Evolutionary conservation across 2,329 filamentous ascomycete species (phyloP).

Genomic region (Colletotrichum eleusines): DNA sequence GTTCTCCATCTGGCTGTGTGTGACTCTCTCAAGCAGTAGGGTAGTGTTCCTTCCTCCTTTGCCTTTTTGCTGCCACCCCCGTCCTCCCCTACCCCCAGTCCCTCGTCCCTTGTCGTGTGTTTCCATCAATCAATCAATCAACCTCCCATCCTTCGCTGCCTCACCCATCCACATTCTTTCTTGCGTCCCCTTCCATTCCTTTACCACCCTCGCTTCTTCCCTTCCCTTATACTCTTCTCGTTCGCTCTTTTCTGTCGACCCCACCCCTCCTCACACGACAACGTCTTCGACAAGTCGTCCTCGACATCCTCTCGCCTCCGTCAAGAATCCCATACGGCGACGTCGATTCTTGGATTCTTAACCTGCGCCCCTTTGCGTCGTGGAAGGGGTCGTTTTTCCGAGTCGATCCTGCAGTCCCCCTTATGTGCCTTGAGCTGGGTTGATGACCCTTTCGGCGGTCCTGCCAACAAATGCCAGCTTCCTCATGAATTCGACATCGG

Average conservation of each 20-base stretch:
- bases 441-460: conserved; percentile 38
- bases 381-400: conserved; percentile 8
- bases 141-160: conserved; percentile 42
- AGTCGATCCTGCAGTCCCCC: conserved; percentile 10
- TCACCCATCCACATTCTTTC: conserved; percentile 43
- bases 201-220: conserved; percentile 42
- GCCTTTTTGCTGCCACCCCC: conserved; percentile 26
- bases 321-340: conserved; percentile 42
- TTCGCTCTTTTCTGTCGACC: conserved; percentile 37
- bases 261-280: conserved; percentile 32
- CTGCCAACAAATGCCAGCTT: conserved; percentile 35
- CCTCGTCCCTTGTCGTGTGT: conserved; percentile 41
- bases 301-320: conserved; percentile 42
- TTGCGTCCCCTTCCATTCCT: conserved; percentile 42
- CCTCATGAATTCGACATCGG: conserved; percentile 39
- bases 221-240: conserved; percentile 37
- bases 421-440: conserved; percentile 26
- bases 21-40: conserved; percentile 5
- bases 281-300: conserved; percentile 39
- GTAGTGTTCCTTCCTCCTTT: conserved; percentile 7
- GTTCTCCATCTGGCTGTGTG: not conserved
- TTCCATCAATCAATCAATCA: conserved; percentile 44
- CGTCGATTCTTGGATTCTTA: conserved; percentile 41
- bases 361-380: conserved; percentile 26
- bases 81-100: conserved; percentile 17